Percentiles rank a stretch among this genome's conserved stretches.
phyloP scores from a whole-genome alignment of 495 filamentous ascomycete genomes.

The Parachaetomium inaequale region DNA sequence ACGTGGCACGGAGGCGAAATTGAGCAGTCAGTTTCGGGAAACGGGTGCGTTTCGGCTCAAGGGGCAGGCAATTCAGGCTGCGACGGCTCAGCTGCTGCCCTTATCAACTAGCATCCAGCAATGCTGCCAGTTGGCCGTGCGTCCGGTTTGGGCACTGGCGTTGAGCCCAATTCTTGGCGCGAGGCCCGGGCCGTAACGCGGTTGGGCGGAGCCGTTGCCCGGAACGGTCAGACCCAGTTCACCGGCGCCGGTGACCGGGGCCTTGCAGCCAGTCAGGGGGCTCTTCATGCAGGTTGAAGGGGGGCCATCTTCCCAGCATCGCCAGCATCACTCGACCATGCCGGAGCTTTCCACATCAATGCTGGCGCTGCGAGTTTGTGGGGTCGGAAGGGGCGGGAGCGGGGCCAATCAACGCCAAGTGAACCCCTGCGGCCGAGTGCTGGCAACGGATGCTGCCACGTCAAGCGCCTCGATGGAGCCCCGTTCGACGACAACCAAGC shows the following conservation, averaged over 20 bases:
- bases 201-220: conserved; percentile 15
- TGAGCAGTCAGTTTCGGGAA: conserved; percentile 10
- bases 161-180: conserved; percentile 26
- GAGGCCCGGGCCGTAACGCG: conserved; percentile 23
- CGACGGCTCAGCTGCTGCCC: conserved; percentile 8
- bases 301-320: background rate
- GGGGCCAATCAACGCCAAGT: conserved; percentile 22
- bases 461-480: conserved; percentile 25
- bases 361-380: conserved; percentile 8
- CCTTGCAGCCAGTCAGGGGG: background rate
- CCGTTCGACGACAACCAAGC: conserved; percentile 14
- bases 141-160: conserved; percentile 17
- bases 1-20: conserved; percentile 21
- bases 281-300: background rate
- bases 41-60: background rate
- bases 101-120: conserved; percentile 8
- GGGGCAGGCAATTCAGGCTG: conserved; percentile 16
- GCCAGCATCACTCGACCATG: background rate
- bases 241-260: conserved; percentile 16
- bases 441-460: conserved; percentile 33
- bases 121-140: conserved; percentile 5
- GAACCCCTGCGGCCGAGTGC: conserved; percentile 11
- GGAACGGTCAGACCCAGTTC: conserved; percentile 18
- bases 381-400: background rate
- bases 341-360: background rate